Evolutionary conservation across 208 protist species (phyloP).

Genomic region (Crithidia expoeki): DNA sequence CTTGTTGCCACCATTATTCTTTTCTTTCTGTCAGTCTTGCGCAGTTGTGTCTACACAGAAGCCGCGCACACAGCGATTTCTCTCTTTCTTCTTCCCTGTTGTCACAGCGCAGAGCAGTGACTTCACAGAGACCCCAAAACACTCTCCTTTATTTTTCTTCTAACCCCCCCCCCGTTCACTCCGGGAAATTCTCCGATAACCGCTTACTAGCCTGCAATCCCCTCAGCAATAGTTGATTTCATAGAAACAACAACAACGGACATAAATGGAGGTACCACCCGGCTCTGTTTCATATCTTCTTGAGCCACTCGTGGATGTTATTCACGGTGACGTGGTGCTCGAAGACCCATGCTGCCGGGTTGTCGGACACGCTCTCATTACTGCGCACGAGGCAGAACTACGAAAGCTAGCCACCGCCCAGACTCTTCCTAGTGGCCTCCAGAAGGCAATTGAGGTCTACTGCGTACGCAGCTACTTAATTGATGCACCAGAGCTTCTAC

Average conservation of each 20-base stretch:
- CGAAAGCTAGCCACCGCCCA: constrained; percentile 22
- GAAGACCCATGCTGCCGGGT: constrained; percentile 44
- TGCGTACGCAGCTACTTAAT: constrained; percentile 52
- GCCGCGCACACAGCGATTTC: too few relatives aligned
- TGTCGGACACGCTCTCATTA: constrained; percentile 50
- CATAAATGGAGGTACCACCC: not conserved
- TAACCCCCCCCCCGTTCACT: too few relatives aligned
- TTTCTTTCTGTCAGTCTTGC: too few relatives aligned
- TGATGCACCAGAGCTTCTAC: constrained; percentile 46
- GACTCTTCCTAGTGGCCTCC: constrained; percentile 33
- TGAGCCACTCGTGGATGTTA: constrained; percentile 66
- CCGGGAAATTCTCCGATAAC: too few relatives aligned
- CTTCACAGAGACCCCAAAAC: too few relatives aligned
- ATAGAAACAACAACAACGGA: not conserved
- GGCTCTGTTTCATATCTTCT: constrained; percentile 21
- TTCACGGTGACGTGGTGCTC: constrained; percentile 62
- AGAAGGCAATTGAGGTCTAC: constrained; percentile 60
- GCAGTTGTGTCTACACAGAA: too few relatives aligned
- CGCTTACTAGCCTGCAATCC: too few relatives aligned
- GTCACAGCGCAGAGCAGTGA: too few relatives aligned
- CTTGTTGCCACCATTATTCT: too few relatives aligned
- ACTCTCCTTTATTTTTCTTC: too few relatives aligned
- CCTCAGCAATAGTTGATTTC: too few relatives aligned
- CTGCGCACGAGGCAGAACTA: constrained; percentile 39
- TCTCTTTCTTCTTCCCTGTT: too few relatives aligned